Evolutionary conservation across 2,329 filamentous ascomycete genomes (phyloP).

Genomic region (Hypoxylon sp.): DNA sequence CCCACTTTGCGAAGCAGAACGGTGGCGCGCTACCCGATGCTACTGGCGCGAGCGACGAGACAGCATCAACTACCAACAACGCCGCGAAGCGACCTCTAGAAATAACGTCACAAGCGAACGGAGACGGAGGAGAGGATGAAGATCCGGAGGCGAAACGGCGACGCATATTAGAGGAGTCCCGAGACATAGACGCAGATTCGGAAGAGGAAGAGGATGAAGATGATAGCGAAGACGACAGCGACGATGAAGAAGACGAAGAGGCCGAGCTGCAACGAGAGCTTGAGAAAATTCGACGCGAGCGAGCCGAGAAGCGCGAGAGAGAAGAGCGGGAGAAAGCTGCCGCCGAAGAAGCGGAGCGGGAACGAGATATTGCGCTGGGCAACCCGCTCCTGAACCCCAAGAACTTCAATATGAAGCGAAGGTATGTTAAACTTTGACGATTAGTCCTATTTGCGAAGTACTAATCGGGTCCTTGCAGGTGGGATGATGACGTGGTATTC

Average conservation of each 20-base stretch:
- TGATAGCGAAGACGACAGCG: conserved; percentile 70
- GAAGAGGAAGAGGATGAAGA: conserved; percentile 71
- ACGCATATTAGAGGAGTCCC: conserved; percentile 87
- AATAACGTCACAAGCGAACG: conserved; percentile 58
- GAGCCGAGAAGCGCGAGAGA: conserved; percentile 83
- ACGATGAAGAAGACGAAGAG: conserved; percentile 84
- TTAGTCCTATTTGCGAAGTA: background rate
- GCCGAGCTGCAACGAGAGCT: conserved; percentile 93
- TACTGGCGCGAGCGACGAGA: conserved; percentile 62
- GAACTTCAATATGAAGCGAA: conserved; percentile 90
- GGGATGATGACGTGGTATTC: conserved; percentile 99
- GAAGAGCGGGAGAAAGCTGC: conserved; percentile 87
- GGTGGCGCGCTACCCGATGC: conserved; percentile 66
- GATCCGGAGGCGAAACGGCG: conserved; percentile 86
- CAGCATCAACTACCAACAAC: conserved; percentile 57
- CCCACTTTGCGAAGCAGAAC: conserved; percentile 88
- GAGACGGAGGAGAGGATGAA: conserved; percentile 66
- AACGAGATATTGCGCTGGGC: conserved; percentile 89
- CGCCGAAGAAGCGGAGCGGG: conserved; percentile 84
- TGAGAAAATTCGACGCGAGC: conserved; percentile 91
- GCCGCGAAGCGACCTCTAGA: conserved; percentile 76
- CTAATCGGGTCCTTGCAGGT: conserved; percentile 64
- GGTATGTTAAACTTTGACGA: conserved; percentile 51
- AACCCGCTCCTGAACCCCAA: conserved; percentile 90
- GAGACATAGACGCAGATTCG: conserved; percentile 86